Conservation (phyloP, 1,284 basidiomycete species). For the Butyriboletus appendiculatus region DNA sequence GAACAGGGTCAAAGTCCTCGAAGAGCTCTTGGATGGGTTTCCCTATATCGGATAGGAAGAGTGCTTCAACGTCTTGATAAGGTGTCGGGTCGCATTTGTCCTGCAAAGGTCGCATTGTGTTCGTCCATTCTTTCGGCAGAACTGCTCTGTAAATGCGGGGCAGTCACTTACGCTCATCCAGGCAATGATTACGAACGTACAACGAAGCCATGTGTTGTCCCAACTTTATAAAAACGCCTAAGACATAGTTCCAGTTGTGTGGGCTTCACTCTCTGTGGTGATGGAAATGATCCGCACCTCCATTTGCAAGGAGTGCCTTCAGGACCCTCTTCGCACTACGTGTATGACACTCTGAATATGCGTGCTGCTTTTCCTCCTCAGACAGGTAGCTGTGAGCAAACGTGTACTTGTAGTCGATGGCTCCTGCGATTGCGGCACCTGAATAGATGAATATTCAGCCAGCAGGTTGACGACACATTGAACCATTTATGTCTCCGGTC, state of each 20-base stretch:
- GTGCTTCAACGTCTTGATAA: slow-evolving; percentile 63
- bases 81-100: slow-evolving; percentile 85
- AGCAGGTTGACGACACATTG: neutral
- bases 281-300: slow-evolving; percentile 50
- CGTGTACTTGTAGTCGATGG: slow-evolving; percentile 84
- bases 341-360: slow-evolving; percentile 77
- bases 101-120: slow-evolving; percentile 70
- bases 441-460: neutral
- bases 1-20: slow-evolving; percentile 83
- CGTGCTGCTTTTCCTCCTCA: slow-evolving; percentile 54
- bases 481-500: slow-evolving; percentile 1
- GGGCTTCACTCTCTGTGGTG: neutral
- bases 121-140: slow-evolving; percentile 83
- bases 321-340: slow-evolving; percentile 80
- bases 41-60: slow-evolving; percentile 79
- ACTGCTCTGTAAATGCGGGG: slow-evolving; percentile 42
- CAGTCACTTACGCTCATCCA: neutral
- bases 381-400: slow-evolving; percentile 62
- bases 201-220: slow-evolving; percentile 88
- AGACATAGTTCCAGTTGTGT: neutral
- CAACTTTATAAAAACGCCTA: slow-evolving; percentile 89
- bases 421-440: slow-evolving; percentile 65
- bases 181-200: slow-evolving; percentile 36
- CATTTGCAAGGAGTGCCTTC: slow-evolving; percentile 82
- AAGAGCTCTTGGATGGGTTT: slow-evolving; percentile 65